Base-by-base conservation (phyloP, 2,329 filamentous ascomycete genomes). In the Paecilomyces sp. region DNA sequence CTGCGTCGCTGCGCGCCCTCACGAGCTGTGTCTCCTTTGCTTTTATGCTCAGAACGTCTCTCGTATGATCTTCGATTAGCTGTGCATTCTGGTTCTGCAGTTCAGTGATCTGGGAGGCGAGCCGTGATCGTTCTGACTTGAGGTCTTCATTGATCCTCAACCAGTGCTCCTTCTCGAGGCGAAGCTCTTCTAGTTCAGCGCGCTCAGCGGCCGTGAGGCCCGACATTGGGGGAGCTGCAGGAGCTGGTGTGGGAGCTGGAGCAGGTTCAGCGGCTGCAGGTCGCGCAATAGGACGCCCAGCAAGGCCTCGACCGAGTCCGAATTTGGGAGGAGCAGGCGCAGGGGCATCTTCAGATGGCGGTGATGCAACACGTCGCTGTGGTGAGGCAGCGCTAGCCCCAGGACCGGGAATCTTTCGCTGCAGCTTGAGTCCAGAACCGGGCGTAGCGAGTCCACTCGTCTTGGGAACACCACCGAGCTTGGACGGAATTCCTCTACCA, bases 21-120 rank as follows among this genome's bases (percentile, higher is more conserved):
- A 97, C 93, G 4, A 99, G 83, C 69, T 99, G 94, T 2, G 94
- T 97, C 75, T 99, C 94, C 76, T 99, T 99, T 13, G 94, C 94
- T 74, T 97, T 97, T 78, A 99, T 95, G 67, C 92, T 94, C 51
- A 99, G 81, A 0, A 97, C 91, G 68, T 99, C 93, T 55, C 93
- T 85, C 0, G 94, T 99, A 73, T 97, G 93, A 68, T 97, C 93
- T 75, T 99, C 94, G 62, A 99, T 99, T 34, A 99, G 81, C 63
- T 94, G 89, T 25, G 94, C 94, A 69, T 99, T 99, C 72, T 97
- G 91, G 68, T 96, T 95, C 77, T 97, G 95, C 31, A 99, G 83
- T 75, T 97, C 94, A 66, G 93, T 89, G 51, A 97, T 88, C 73
- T 97, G 91, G 0, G 91, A 94, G 61, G 87, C 84, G 55, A 96